A percentile compares a stretch with the other conserved stretches of the same genome.
These are phyloP conservation scores for Ophiobolus disseminans DNA, from an alignment of 2,329 filamentous ascomycete genomes.

Conservation along the genomic window DNA sequence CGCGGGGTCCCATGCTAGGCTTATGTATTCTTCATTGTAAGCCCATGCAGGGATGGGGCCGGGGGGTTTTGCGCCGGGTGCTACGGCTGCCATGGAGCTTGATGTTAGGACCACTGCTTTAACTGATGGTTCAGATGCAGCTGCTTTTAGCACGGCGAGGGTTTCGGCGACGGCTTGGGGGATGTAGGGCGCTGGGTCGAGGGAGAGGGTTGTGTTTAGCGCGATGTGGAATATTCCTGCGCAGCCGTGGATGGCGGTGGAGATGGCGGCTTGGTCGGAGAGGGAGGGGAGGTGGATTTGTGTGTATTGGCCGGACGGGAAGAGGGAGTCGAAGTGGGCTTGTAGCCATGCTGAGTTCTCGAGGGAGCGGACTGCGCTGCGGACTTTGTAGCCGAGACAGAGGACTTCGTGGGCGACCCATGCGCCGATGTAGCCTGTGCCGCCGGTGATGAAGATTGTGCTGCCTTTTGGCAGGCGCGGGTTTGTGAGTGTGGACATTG, in stretches of 20 bases:
- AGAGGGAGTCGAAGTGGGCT: conserved; percentile 18
- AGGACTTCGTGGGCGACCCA: conserved; percentile 27
- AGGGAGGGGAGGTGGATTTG: conserved; percentile 26
- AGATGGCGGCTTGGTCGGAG: conserved; percentile 17
- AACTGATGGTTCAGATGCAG: conserved; percentile 1
- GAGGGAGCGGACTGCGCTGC: conserved; percentile 26
- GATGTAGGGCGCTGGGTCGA: conserved; percentile 26
- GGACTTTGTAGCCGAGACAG: conserved; percentile 28
- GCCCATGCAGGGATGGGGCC: conserved; percentile 35
- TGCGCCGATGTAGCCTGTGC: conserved; percentile 28
- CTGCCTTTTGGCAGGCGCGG: conserved; percentile 9
- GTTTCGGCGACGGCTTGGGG: background rate
- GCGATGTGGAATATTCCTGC: conserved; percentile 54
- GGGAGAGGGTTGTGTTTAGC: background rate
- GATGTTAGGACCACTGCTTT: conserved; percentile 10
- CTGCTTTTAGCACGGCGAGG: conserved; percentile 2
- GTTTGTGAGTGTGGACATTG: conserved; percentile 6
- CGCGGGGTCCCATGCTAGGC: conserved; percentile 44
- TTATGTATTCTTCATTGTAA: conserved; percentile 43
- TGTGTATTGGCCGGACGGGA: conserved; percentile 19
- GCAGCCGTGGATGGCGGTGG: conserved; percentile 26
- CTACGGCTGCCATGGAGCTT: conserved; percentile 31
- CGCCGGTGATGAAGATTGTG: conserved; percentile 31
- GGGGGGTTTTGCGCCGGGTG: conserved; percentile 39
- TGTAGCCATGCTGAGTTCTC: conserved; percentile 23